Base-by-base conservation (phyloP, 2,329 filamentous ascomycete species). In the Stagonosporopsis tanaceti region DNA sequence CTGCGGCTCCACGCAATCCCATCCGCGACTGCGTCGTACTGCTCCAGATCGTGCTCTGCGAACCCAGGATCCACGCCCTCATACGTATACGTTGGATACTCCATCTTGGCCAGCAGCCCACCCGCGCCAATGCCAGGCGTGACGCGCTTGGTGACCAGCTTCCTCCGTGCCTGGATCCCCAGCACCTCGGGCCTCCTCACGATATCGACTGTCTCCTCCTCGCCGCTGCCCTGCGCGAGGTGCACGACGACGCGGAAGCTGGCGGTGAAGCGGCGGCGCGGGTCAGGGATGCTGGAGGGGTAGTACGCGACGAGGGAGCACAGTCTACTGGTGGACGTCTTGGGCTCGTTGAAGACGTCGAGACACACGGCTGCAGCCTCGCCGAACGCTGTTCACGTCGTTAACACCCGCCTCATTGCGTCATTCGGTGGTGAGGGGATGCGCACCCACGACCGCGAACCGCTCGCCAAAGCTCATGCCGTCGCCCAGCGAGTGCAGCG, bases 1-100 rank as follows among this genome's bases (percentile, higher is more conserved):
- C 85, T 88, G 7, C 90, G 81, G n/a, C 82, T 85, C 83, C 88
- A 92, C 0, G 90, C 89, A 20, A 92, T 68, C n/a, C 84, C 82
- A 1, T 88, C 85, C 0, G 84, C 83, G 3, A 90, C 79, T 9
- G 82, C 79, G 61, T 92, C 84, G 65, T 87, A 92, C 62, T 89
- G 85, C 2, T 90, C 87, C 30, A 90, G 72, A 53, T 91, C 86
- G 20, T 83, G 81, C 74, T 93, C 89, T 0, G 90, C 90, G 61
- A 93, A 93, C 0, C 90, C 90, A 0, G 85, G 77, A 47, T 85
- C 77, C 0, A 76, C 84, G 58, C 81, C 79, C 11, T 82, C 79
- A 63, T 89, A 89, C 0, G 81, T 81, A 67, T 82, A 87, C 4
- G 81, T 76, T 39, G 76, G 76, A 56, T 80, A 78, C 45, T 75